Evolutionary conservation across 352 stramenopile species (phyloP), one percentile per base, ranked within the genome.

Genomic region (Phytophthora brassicae): DNA sequence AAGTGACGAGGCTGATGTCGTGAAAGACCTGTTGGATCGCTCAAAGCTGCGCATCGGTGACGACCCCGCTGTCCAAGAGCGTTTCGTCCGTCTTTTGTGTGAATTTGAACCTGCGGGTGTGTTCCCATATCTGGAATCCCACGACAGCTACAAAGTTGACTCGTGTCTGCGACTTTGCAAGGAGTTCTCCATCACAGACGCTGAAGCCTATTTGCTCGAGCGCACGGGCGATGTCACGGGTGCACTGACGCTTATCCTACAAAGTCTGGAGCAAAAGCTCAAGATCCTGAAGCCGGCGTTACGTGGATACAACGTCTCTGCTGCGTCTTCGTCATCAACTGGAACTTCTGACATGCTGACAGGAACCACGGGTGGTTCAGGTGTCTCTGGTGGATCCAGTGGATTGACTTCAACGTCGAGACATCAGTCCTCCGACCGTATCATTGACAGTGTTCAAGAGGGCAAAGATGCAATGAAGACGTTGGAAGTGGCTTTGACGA

Each of bases 221-320:
- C 78, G 89, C 28, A 97, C 92, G 45, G 95, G 93, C 26, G 93
- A 98, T 68, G 92, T 97, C 3, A 96, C 82, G n/a, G 92, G 91
- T 36, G 93, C 91, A 9, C 70, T 98, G 12, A 93, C 90, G 36
- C 69, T 98, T 9, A 98, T 98, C 64, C 65, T 98, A 14, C 77
- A 96, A 66, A 97, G 83, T 23, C 67, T 98, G 38, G 92, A 98
- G 55, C 89, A 94, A 62, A 92, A 96, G 52, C 81, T 98, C 42
- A 97, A 97, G 75, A 86, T 89, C 24, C 66, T 98, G 11, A 95
- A 95, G 56, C 84, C 80, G 19, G 87, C 90, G 13, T 53, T 97
- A 5, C 79, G 88, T 64, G 76, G 87, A 33, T 92, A 86, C 69
- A 89, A 88, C 52, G 72, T 74, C 17, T 75, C 73, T 1, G 60